A percentile compares a stretch with the other conserved stretches of the same genome.
Evolutionary conservation across 129 eudicot species (phyloP).

Genomic region (Pulicaria dysenterica): DNA sequence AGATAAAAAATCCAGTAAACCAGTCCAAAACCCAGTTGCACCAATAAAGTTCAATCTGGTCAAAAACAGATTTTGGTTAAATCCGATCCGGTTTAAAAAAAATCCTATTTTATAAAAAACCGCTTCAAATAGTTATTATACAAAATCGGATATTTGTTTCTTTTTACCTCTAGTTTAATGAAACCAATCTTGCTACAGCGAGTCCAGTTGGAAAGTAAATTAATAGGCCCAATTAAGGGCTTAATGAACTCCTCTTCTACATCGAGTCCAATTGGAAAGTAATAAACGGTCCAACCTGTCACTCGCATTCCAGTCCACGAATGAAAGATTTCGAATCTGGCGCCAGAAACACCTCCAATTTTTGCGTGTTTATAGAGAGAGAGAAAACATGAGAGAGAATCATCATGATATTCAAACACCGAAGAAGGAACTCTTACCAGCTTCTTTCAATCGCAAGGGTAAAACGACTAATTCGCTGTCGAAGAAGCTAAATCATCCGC

Average conservation of each 20-base stretch:
- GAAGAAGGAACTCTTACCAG: constrained; percentile 28
- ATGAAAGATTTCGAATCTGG: constrained; percentile 24
- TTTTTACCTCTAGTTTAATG: too few species aligned
- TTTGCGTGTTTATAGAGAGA: constrained; percentile 16
- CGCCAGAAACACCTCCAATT: constrained; percentile 32
- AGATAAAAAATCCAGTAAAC: too few species aligned
- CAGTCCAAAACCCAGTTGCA: too few species aligned
- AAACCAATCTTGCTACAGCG: too few species aligned
- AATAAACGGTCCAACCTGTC: neutral
- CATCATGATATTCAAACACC: constrained; percentile 39
- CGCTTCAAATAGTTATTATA: too few species aligned
- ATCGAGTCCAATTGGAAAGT: constrained; percentile 1
- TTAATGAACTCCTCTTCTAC: too few species aligned
- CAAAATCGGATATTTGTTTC: too few species aligned
- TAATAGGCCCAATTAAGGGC: neutral
- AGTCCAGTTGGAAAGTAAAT: constrained; percentile 1
- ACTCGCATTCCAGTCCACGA: neutral
- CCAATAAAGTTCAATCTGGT: too few species aligned
- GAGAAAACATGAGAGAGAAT: constrained; percentile 24
- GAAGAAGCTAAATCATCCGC: constrained; percentile 29
- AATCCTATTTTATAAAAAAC: too few species aligned
- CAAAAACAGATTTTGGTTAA: too few species aligned
- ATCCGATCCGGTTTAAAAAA: too few species aligned
- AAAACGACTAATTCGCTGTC: constrained; percentile 11
- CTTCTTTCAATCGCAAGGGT: constrained; percentile 31